Evolutionary conservation across 2,329 filamentous ascomycete genomes (phyloP).

Genomic region (Periconia macrospinosa): DNA sequence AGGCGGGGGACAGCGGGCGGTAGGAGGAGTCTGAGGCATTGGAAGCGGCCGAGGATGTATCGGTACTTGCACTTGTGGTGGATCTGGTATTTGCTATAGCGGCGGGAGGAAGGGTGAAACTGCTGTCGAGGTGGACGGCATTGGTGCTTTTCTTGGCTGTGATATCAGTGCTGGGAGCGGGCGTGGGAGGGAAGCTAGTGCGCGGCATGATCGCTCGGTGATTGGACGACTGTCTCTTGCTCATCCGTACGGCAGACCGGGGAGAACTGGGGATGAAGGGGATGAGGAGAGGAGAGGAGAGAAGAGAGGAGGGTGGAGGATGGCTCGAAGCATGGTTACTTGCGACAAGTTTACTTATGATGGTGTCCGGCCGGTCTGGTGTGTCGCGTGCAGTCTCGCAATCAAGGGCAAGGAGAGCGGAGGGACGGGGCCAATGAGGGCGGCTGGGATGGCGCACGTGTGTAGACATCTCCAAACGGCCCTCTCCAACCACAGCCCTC

Average conservation of each 20-base stretch:
- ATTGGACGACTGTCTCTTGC: conserved; percentile 3
- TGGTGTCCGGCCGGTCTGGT: not conserved
- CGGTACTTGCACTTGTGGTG: conserved; percentile 46
- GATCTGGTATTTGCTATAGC: conserved; percentile 54
- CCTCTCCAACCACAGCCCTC: no score
- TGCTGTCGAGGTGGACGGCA: conserved; percentile 64
- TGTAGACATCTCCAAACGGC: no score
- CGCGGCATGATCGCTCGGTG: conserved; percentile 59
- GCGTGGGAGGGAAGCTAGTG: conserved; percentile 70
- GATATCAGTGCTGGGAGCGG: conserved; percentile 79
- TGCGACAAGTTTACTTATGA: not conserved
- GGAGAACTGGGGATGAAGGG: not conserved
- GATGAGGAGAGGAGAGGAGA: not conserved
- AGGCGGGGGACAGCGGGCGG: conserved; percentile 49
- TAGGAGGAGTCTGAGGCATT: conserved; percentile 57
- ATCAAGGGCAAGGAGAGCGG: not conserved
- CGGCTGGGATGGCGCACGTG: no score
- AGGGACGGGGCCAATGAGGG: not conserved
- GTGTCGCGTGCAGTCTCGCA: not conserved
- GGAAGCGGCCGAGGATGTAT: conserved; percentile 51
- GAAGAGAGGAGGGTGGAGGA: not conserved
- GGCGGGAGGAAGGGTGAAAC: conserved; percentile 77
- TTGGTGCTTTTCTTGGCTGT: conserved; percentile 68
- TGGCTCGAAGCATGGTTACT: not conserved
- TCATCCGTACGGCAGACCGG: conserved; percentile 15